Evolutionary conservation across 129 eudicot genomes (phyloP).

Genomic region (Erigeron canadensis): DNA sequence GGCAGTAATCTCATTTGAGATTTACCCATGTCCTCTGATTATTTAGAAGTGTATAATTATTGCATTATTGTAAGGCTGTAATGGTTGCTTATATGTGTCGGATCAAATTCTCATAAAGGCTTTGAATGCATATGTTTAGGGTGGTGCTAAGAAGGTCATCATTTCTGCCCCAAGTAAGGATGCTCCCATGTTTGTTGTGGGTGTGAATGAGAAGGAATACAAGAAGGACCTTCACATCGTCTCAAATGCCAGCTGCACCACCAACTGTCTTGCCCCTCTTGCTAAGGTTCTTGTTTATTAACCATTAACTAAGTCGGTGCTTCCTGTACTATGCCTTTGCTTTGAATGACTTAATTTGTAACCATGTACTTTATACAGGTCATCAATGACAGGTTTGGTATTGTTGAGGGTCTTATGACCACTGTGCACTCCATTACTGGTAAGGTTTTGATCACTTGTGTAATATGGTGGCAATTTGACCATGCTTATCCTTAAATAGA

Average conservation of each 20-base stretch:
- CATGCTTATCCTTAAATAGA: too few relatives aligned
- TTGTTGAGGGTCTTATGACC: constrained; percentile 80
- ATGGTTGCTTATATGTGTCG: neutral
- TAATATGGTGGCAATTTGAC: too few relatives aligned
- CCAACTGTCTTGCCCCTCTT: constrained; percentile 74
- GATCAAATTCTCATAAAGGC: neutral
- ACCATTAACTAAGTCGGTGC: neutral
- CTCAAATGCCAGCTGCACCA: constrained; percentile 71
- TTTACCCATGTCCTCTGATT: too few relatives aligned
- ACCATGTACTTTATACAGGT: constrained; percentile 35
- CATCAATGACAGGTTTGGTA: constrained; percentile 62
- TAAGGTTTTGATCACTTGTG: neutral
- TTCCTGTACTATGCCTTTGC: neutral
- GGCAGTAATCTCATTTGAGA: neutral
- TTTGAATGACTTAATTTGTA: neutral
- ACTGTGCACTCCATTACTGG: constrained; percentile 70
- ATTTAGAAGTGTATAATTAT: neutral
- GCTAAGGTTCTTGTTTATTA: constrained; percentile 42
- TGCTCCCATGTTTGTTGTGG: constrained; percentile 81
- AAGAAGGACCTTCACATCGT: constrained; percentile 56
- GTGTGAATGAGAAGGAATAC: constrained; percentile 79
- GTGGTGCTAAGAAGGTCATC: constrained; percentile 73
- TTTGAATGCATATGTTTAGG: constrained; percentile 30
- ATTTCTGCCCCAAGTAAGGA: constrained; percentile 72
- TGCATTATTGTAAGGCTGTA: too few relatives aligned